These are phyloP conservation scores for Cantharellus anzutake DNA, from an alignment of 768 basidiomycete species.

Conservation along the genomic window DNA sequence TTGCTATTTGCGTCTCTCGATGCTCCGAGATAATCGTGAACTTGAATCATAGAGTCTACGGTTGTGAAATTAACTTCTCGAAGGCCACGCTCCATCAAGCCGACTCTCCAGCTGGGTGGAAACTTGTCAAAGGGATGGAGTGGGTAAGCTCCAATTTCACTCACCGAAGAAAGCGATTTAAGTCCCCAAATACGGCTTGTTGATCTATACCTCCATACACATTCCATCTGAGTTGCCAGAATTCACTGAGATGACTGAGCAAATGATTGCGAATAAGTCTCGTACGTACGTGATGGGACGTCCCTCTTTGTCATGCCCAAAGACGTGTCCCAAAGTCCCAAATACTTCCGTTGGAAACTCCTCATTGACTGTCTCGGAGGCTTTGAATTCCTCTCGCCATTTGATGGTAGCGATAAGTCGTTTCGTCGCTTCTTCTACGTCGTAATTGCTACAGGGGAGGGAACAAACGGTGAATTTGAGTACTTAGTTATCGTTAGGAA, in stretches of 20 bases:
- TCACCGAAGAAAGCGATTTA: constrained; percentile 55
- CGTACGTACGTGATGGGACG: constrained; percentile 43
- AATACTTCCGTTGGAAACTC: constrained; percentile 36
- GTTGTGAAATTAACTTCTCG: constrained; percentile 46
- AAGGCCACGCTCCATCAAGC: constrained; percentile 53
- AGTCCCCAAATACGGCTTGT: constrained; percentile 56
- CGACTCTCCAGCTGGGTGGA: constrained; percentile 48
- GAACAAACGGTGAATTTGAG: not conserved
- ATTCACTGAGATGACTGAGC: not conserved
- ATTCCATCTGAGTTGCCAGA: constrained; percentile 36
- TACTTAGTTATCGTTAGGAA: not conserved
- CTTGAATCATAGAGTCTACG: constrained; percentile 53
- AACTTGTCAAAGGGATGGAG: not conserved
- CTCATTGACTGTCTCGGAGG: constrained; percentile 40
- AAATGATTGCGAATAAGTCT: not conserved
- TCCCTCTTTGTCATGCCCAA: constrained; percentile 51
- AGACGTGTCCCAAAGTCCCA: constrained; percentile 40
- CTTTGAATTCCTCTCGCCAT: constrained; percentile 49
- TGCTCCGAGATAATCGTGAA: constrained; percentile 69
- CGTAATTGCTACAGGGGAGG: constrained; percentile 27
- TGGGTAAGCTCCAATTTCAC: not conserved
- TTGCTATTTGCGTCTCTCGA: constrained; percentile 59
- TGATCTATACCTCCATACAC: constrained; percentile 56
- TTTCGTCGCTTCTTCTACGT: constrained; percentile 32
- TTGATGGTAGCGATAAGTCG: constrained; percentile 51